Evolutionary conservation across 495 filamentous ascomycete species (phyloP).

Genomic region (Penicillium canariense): DNA sequence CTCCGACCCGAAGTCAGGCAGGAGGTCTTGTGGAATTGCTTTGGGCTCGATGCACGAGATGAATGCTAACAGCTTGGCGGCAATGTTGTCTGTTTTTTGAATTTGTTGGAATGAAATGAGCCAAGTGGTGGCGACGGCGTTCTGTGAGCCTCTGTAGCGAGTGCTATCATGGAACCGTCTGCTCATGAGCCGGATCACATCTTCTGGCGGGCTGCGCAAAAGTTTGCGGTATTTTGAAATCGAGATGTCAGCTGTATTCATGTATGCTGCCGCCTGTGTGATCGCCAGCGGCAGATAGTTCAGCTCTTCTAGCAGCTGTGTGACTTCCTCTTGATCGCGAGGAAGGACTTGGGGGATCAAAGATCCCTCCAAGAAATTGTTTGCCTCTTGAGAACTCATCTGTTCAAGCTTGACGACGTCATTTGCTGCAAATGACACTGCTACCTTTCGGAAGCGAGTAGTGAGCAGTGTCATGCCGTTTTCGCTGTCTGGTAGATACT

Average conservation of each 20-base stretch:
- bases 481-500: neutral
- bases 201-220: neutral
- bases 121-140: neutral
- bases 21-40: no score
- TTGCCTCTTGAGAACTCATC: no score
- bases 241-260: neutral
- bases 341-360: neutral
- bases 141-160: neutral
- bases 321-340: neutral
- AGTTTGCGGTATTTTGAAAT: neutral
- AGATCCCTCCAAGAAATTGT: neutral
- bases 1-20: no score
- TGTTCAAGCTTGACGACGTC: no score
- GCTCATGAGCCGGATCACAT: neutral
- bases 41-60: neutral
- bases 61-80: neutral
- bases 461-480: neutral
- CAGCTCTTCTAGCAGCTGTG: neutral
- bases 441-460: no score
- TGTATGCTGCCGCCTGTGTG: neutral
- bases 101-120: neutral
- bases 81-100: neutral
- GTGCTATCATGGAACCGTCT: neutral
- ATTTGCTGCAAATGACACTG: no score
- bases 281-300: neutral